Percentiles rank a stretch among this genome's conserved stretches.
Conservation (phyloP, 2,329 filamentous ascomycete species). For the Lasiodiplodia theobromae region DNA sequence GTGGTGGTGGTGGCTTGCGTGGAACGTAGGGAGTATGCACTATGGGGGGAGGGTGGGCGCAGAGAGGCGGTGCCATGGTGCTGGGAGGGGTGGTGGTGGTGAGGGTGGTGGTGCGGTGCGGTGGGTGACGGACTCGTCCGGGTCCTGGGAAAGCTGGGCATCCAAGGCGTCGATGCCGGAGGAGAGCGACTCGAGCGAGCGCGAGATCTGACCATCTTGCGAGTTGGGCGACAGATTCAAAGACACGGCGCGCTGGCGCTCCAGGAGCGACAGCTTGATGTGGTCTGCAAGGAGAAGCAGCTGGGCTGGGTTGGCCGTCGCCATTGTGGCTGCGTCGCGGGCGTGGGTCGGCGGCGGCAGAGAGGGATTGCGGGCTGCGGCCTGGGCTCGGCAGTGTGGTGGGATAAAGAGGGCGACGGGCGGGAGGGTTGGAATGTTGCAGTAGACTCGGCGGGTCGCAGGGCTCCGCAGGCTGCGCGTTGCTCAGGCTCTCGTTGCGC, state of each 20-base stretch:
- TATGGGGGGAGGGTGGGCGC: constrained; percentile 1
- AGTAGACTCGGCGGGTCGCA: constrained; percentile 9
- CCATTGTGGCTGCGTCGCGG: constrained; percentile 31
- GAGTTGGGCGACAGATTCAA: constrained; percentile 79
- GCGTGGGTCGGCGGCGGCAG: neutral
- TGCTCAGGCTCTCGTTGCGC: constrained; percentile 3
- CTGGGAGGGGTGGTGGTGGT: constrained; percentile 3
- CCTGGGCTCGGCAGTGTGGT: constrained; percentile 1
- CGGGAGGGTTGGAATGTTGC: constrained; percentile 8
- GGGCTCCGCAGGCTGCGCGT: constrained; percentile 3
- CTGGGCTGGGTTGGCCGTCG: constrained; percentile 67
- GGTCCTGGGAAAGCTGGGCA: constrained; percentile 64
- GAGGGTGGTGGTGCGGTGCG: neutral
- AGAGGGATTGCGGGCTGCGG: constrained; percentile 3
- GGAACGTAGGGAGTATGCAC: constrained; percentile 23
- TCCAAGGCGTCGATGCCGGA: constrained; percentile 78
- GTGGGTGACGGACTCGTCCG: constrained; percentile 58
- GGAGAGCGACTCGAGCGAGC: constrained; percentile 84
- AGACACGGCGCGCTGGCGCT: constrained; percentile 84
- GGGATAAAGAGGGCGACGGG: constrained; percentile 5
- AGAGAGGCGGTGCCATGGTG: constrained; percentile 8
- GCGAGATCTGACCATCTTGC: constrained; percentile 87
- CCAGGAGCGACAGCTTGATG: constrained; percentile 92
- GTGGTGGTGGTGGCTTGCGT: constrained; percentile 24
- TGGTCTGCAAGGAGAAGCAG: constrained; percentile 94